Conservation (phyloP, 257 asterid species). For the Verbena officinalis region DNA sequence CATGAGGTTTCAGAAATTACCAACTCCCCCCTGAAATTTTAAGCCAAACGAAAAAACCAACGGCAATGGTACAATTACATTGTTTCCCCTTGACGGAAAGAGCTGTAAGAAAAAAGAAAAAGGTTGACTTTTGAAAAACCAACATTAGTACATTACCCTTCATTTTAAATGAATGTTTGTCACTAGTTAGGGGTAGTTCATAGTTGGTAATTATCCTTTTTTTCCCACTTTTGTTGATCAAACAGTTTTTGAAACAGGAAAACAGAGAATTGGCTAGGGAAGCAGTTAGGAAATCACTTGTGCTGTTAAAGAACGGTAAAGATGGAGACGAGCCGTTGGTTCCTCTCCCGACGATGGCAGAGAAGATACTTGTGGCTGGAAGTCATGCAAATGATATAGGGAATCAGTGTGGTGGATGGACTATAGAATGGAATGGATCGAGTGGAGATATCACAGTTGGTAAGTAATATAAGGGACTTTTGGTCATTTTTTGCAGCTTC, state of each 20-base stretch:
- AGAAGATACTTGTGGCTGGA: conserved; percentile 58
- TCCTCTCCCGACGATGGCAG: conserved; percentile 49
- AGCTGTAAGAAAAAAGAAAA: too few species aligned
- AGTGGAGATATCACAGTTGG: conserved; percentile 49
- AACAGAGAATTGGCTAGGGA: conserved; percentile 78
- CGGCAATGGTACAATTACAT: too few species aligned
- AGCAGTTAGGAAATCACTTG: conserved; percentile 80
- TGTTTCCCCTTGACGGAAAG: too few species aligned
- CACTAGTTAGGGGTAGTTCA: too few species aligned
- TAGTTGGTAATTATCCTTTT: not conserved
- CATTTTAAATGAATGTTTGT: too few species aligned
- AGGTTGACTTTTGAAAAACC: too few species aligned
- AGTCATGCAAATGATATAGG: conserved; percentile 62
- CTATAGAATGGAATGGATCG: conserved; percentile 53
- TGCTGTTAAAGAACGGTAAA: conserved; percentile 70
- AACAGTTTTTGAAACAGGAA: conserved; percentile 38
- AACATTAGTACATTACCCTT: too few species aligned
- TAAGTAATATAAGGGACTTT: conserved; percentile 11
- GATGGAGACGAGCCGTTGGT: conserved; percentile 41
- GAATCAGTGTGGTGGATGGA: conserved; percentile 78
- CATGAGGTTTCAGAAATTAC: too few species aligned
- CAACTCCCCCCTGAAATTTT: too few species aligned
- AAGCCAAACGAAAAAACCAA: too few species aligned
- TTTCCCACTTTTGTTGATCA: not conserved
- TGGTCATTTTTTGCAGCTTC: too few species aligned